Conservation (phyloP, 73 alveolate species). For the Durusdinium trenchii region DNA sequence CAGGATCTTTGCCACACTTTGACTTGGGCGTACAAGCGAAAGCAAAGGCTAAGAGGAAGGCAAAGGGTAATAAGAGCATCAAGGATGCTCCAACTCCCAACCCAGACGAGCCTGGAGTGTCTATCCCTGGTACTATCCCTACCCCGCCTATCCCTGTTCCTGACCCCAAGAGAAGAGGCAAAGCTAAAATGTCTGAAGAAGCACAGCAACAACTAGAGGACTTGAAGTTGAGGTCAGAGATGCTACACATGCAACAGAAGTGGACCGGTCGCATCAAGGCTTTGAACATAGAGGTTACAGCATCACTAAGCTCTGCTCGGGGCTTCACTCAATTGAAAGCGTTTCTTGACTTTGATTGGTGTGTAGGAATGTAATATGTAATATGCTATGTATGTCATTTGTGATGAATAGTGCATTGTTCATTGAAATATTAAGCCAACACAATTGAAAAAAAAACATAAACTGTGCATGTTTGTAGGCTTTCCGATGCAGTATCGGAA, state of each 20-base stretch:
- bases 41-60: neutral
- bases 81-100: neutral
- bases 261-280: slow-evolving; percentile 18
- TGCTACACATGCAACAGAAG: slow-evolving; percentile 28
- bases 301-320: neutral
- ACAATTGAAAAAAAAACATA: too few relatives aligned
- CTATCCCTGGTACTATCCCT: too few relatives aligned
- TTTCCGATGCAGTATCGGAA: neutral
- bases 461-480: too few relatives aligned
- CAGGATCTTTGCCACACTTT: too few relatives aligned
- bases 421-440: too few relatives aligned
- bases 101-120: too few relatives aligned
- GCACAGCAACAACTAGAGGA: neutral
- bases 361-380: too few relatives aligned
- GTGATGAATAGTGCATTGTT: too few relatives aligned
- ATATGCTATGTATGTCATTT: too few relatives aligned
- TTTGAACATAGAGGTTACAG: neutral
- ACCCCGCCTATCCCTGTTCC: too few relatives aligned
- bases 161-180: too few relatives aligned
- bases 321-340: neutral
- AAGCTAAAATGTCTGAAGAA: neutral
- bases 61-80: neutral
- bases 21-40: neutral
- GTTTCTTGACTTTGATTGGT: neutral
- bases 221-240: neutral